Evolutionary conservation across 208 protist species (phyloP).

Genomic region (Leishmania turanica): DNA sequence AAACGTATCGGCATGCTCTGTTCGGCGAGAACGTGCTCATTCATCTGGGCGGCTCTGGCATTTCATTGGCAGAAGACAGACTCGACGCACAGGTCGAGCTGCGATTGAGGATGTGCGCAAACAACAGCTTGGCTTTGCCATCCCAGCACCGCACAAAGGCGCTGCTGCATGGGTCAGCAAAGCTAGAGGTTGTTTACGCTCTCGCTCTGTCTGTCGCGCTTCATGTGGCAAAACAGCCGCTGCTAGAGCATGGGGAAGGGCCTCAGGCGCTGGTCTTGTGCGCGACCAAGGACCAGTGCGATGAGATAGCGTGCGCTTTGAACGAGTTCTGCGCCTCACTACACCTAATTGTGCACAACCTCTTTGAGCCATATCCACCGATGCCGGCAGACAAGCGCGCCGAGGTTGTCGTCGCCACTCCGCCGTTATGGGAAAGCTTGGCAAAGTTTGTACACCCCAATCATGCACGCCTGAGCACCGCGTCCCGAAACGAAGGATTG

Average conservation of each 20-base stretch:
- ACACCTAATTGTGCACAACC: conserved; percentile 82
- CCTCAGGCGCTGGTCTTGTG: conserved; percentile 74
- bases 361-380: conserved; percentile 72
- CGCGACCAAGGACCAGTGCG: conserved; percentile 77
- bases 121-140: neutral
- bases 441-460: conserved; percentile 22
- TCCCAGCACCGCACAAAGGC: conserved; percentile 3
- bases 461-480: neutral
- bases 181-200: conserved; percentile 69
- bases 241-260: conserved; percentile 60
- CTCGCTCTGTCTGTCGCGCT: conserved; percentile 59
- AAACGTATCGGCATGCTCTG: conserved; percentile 62
- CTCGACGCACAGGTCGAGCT: conserved; percentile 49
- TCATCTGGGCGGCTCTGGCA: conserved; percentile 52
- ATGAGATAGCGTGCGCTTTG: conserved; percentile 52
- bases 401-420: conserved; percentile 78
- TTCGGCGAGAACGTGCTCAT: conserved; percentile 61
- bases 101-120: conserved; percentile 22
- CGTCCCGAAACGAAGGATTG: conserved; percentile 32
- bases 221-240: conserved; percentile 60
- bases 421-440: conserved; percentile 70
- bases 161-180: conserved; percentile 42
- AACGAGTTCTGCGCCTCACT: conserved; percentile 54
- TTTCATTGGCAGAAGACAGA: conserved; percentile 61
- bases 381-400: conserved; percentile 59